Conservation (phyloP, 2,329 filamentous ascomycete genomes). For the Colletotrichum sp. region DNA sequence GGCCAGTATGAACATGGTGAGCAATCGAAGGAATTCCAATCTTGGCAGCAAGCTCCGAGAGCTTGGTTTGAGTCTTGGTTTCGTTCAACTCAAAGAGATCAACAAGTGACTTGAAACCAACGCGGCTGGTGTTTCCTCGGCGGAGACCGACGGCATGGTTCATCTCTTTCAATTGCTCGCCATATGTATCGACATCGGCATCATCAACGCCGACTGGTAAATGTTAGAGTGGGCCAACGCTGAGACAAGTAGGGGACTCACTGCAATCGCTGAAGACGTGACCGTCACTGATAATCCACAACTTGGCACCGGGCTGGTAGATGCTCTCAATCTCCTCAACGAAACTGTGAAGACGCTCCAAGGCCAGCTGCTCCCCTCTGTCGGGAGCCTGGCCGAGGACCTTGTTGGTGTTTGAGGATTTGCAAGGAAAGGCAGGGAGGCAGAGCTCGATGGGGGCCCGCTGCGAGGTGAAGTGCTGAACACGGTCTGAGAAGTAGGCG, state of each 20-base stretch:
- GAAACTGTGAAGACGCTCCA: slow-evolving; percentile 34
- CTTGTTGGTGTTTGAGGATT: slow-evolving; percentile 40
- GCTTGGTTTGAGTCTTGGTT: slow-evolving; percentile 29
- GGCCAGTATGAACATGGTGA: slow-evolving; percentile 31
- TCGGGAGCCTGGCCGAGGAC: slow-evolving; percentile 36
- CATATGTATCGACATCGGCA: slow-evolving; percentile 43
- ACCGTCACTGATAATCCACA: slow-evolving; percentile 45
- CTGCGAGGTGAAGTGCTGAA: slow-evolving; percentile 27
- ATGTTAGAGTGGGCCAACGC: background rate
- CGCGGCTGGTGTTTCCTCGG: slow-evolving; percentile 26
- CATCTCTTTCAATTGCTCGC: slow-evolving; percentile 39
- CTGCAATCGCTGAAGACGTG: slow-evolving; percentile 48
- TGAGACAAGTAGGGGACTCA: slow-evolving; percentile 15
- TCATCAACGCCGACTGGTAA: slow-evolving; percentile 46
- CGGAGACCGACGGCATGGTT: slow-evolving; percentile 31
- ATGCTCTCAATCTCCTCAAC: slow-evolving; percentile 31
- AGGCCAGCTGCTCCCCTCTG: slow-evolving; percentile 37
- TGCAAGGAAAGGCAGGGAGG: slow-evolving; percentile 45
- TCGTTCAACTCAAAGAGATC: slow-evolving; percentile 39
- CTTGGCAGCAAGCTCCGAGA: background rate
- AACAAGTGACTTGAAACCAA: slow-evolving; percentile 32
- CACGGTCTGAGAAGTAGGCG: slow-evolving; percentile 23
- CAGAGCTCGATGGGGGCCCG: slow-evolving; percentile 28
- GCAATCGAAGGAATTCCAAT: slow-evolving; percentile 37
- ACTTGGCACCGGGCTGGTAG: slow-evolving; percentile 35